These are phyloP conservation scores for Boletus smithii DNA, from an alignment of 1,284 basidiomycete genomes.

Conservation along the genomic window DNA sequence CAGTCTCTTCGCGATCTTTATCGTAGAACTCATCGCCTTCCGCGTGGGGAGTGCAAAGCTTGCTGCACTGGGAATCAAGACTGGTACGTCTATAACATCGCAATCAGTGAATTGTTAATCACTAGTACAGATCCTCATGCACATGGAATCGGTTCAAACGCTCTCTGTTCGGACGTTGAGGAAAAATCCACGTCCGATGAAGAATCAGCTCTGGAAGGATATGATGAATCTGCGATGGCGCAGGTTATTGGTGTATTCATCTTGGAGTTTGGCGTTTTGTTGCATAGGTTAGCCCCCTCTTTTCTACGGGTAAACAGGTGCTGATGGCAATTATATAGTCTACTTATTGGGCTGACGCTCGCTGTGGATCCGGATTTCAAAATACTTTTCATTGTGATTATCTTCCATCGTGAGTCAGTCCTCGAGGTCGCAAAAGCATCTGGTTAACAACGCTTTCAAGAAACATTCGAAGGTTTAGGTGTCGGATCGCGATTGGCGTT, in stretches of 20 bases:
- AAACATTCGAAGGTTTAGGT: conserved; percentile 90
- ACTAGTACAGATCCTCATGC: conserved; percentile 55
- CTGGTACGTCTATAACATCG: conserved; percentile 41
- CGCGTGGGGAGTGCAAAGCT: conserved; percentile 72
- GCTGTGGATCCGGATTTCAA: conserved; percentile 83
- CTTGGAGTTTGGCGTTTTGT: conserved; percentile 87
- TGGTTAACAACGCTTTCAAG: conserved; percentile 37
- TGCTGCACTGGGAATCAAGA: conserved; percentile 47
- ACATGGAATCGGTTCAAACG: conserved; percentile 62
- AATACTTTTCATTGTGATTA: conserved; percentile 83
- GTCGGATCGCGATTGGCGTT: conserved; percentile 82
- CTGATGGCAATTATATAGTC: conserved; percentile 34
- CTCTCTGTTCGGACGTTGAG: conserved; percentile 61
- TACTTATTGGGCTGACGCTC: conserved; percentile 92
- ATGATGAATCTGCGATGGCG: conserved; percentile 49
- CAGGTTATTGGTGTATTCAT: conserved; percentile 87
- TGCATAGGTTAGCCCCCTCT: conserved; percentile 61
- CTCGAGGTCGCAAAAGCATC: not conserved
- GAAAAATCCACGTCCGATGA: conserved; percentile 20
- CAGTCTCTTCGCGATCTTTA: conserved; percentile 81
- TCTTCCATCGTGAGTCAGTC: conserved; percentile 76
- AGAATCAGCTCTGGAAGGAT: conserved; percentile 16
- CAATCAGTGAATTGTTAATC: not conserved
- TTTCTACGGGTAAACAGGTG: not conserved
- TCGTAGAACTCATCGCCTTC: conserved; percentile 83